Base-by-base conservation (phyloP, 2,329 filamentous ascomycete species). In the Pseudophaeomoniella oleicola region DNA sequence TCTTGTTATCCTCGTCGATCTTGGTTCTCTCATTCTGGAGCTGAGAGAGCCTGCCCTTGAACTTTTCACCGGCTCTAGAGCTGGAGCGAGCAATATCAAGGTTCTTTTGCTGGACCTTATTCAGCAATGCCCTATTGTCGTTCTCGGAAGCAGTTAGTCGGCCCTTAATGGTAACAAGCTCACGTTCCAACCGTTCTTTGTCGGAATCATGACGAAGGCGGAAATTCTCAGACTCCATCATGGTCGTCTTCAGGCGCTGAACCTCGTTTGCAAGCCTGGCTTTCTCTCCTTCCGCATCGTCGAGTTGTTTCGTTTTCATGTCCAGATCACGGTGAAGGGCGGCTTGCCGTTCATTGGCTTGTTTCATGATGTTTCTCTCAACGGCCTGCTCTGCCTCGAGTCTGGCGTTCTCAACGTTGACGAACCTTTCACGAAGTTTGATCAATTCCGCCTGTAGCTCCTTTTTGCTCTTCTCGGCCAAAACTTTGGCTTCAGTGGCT, bases 91-190 rank as follows among this genome's bases (percentile, higher is more conserved):
- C 88, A 55, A 98, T 92, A 53, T 98, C 88, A 4, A 98, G 71
- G 18, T 92, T 90, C 64, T 96, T 96, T 51, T 96, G 88, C 51
- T 96, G 88, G 13, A 98, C 70, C 59, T 96, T 96, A 63, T 94
- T 96, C 45, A 96, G 70, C n/a, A 98, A 66, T 4, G 86, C 80
- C 36, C 85, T 79, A 50, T 96, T 96, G 59, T 96, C 88, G 49
- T 96, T 94, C 55, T 98, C 88, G 0, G 88, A 96, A 16, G 88
- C 90, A 5, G 80, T 72, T 30, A 98, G 66, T 15, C 88, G 79
- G 41, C 87, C 87, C 56, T 90, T 93, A 46, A 94, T 74, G 1
- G 88, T 94, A 15, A 84, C 79, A 4, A 96, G 69, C 54, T 98
- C 90, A 15, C 86, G 75, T 56, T 96, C 87, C 32, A 94, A 69